Percentiles rank a stretch among this genome's conserved stretches.
Conservation (phyloP, 2,329 filamentous ascomycete species). For the Penicillium sp. region DNA sequence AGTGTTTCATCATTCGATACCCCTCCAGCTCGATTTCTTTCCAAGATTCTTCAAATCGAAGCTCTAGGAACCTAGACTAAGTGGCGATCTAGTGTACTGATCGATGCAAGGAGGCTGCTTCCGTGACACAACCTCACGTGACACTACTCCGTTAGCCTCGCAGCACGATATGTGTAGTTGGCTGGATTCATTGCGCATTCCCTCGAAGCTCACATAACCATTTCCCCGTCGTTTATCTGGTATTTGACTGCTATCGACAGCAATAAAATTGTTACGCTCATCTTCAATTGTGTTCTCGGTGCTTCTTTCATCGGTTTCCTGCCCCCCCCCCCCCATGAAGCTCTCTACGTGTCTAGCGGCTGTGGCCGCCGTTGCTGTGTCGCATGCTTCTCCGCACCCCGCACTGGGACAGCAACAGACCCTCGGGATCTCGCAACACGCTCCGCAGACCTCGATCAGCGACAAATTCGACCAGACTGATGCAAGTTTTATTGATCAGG, state of each 20-base stretch:
- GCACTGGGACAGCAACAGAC: slow-evolving; percentile 19
- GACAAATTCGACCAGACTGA: slow-evolving; percentile 11
- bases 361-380: slow-evolving; percentile 13
- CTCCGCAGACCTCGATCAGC: neutral
- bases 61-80: too few species aligned
- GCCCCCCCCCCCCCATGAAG: slow-evolving; percentile 13
- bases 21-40: too few species aligned
- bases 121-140: too few species aligned
- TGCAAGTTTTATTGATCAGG: slow-evolving; percentile 35
- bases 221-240: too few species aligned
- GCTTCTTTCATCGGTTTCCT: neutral
- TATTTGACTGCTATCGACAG: too few species aligned
- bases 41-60: too few species aligned
- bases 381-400: slow-evolving; percentile 26
- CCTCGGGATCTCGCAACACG: slow-evolving; percentile 7
- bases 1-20: too few species aligned
- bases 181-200: neutral
- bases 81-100: too few species aligned
- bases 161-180: too few species aligned
- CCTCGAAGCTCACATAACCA: too few species aligned
- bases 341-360: slow-evolving; percentile 16
- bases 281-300: neutral
- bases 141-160: too few species aligned
- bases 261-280: too few species aligned
- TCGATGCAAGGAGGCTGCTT: neutral